Evolutionary conservation across 1,139 yeast genomes (phyloP).

Genomic region (Insectozyma bohioensis): DNA sequence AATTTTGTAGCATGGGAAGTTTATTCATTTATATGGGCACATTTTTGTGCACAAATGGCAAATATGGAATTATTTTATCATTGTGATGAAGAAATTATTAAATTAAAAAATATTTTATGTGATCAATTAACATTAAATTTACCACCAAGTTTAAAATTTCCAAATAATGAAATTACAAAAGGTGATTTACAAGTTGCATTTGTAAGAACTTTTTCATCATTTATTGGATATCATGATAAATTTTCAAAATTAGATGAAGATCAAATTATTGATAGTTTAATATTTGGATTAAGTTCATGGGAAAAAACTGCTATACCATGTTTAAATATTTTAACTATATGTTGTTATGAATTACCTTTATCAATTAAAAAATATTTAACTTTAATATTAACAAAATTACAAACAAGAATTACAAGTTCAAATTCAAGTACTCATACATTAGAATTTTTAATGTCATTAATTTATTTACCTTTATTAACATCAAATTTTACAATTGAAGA

Average conservation of each 20-base stretch:
- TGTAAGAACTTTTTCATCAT: conserved; percentile 63
- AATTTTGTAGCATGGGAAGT: conserved; percentile 68
- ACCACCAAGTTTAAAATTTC: conserved; percentile 44
- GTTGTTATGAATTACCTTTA: conserved; percentile 78
- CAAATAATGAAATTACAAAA: conserved; percentile 42
- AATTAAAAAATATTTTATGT: conserved; percentile 52
- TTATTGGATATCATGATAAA: conserved; percentile 62
- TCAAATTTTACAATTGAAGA: conserved; percentile 77
- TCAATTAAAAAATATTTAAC: conserved; percentile 70
- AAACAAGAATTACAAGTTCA: conserved; percentile 69
- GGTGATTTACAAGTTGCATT: conserved; percentile 68
- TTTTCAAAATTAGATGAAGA: conserved; percentile 69
- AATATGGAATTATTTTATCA: conserved; percentile 55
- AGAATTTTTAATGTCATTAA: conserved; percentile 68
- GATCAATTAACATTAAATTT: conserved; percentile 57
- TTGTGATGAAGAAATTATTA: conserved; percentile 44
- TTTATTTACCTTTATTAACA: conserved; percentile 65
- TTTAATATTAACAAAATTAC: conserved; percentile 65
- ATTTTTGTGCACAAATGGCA: conserved; percentile 70
- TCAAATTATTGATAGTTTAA: conserved; percentile 61
- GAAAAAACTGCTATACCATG: conserved; percentile 79
- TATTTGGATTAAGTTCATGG: conserved; percentile 70
- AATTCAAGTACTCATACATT: conserved; percentile 72
- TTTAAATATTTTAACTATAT: conserved; percentile 70
- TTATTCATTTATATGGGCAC: conserved; percentile 66